Evolutionary conservation across 1,284 basidiomycete genomes (phyloP).

Genomic region (Moesziomyces antarcticus): DNA sequence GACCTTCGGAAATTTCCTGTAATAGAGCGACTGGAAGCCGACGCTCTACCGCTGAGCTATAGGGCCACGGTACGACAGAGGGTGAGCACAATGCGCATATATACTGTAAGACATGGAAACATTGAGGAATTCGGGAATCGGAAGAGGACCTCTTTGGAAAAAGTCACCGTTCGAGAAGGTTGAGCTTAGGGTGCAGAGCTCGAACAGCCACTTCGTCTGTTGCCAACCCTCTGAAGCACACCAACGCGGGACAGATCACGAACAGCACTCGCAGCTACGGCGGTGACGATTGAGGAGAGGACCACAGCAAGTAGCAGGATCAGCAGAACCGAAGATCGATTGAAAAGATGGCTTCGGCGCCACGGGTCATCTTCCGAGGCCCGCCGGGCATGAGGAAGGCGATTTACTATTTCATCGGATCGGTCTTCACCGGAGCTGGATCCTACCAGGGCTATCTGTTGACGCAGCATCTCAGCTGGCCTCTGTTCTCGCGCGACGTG

Average conservation of each 20-base stretch:
- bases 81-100: background rate
- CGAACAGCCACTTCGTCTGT: no score
- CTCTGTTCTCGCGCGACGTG: conserved; percentile 33
- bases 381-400: conserved; percentile 46
- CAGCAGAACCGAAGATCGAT: conserved; percentile 3
- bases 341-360: conserved; percentile 2
- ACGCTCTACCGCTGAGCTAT: conserved; percentile 43
- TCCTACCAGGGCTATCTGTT: conserved; percentile 47
- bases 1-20: conserved; percentile 43
- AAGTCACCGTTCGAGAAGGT: no score
- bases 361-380: conserved; percentile 44
- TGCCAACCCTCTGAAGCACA: no score
- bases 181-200: no score
- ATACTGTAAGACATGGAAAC: no score
- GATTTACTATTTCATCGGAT: conserved; percentile 48
- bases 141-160: no score
- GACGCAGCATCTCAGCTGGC: conserved; percentile 50
- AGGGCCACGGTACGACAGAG: conserved; percentile 7
- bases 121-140: no score
- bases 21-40: conserved; percentile 32
- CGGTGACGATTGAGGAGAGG: no score
- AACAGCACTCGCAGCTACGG: no score
- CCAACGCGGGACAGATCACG: no score
- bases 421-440: conserved; percentile 40
- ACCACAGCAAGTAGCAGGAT: background rate